phyloP scores from a whole-genome alignment of 2,329 filamentous ascomycete genomes.

The Zopfia rhizophila region DNA sequence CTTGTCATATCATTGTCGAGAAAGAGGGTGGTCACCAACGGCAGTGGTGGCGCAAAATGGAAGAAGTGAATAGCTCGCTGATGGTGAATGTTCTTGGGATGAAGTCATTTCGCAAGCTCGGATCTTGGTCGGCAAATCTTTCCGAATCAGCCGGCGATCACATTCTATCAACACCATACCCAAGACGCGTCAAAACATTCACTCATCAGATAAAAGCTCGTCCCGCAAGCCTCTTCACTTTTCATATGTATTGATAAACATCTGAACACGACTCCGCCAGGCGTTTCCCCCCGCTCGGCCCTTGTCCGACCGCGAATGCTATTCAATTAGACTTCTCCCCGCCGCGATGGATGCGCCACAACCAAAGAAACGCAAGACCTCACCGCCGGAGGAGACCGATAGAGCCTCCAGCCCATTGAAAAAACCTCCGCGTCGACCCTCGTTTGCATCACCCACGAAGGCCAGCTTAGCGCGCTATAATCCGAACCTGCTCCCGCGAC shows the following conservation, averaged over 20 bases:
- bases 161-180: conserved; percentile 31
- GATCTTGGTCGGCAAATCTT: conserved; percentile 40
- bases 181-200: conserved; percentile 40
- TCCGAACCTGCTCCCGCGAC: conserved; percentile 40
- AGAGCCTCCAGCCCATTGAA: conserved; percentile 36
- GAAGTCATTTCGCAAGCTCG: conserved; percentile 46
- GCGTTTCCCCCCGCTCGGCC: too few relatives aligned
- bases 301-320: background rate
- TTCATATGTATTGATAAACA: too few relatives aligned
- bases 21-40: background rate
- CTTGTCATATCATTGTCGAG: conserved; percentile 5
- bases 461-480: conserved; percentile 53
- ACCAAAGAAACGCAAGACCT: conserved; percentile 48
- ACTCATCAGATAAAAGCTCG: background rate
- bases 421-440: conserved; percentile 46
- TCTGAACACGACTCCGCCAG: too few relatives aligned
- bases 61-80: conserved; percentile 15
- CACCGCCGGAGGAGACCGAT: conserved; percentile 35
- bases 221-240: background rate
- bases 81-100: conserved; percentile 25
- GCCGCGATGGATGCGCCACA: conserved; percentile 43
- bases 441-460: conserved; percentile 53
- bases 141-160: conserved; percentile 31
- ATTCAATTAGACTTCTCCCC: background rate
- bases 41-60: background rate